These are phyloP conservation scores for Clavulina sp. DNA, from an alignment of 768 basidiomycete genomes.

Conservation along the genomic window DNA sequence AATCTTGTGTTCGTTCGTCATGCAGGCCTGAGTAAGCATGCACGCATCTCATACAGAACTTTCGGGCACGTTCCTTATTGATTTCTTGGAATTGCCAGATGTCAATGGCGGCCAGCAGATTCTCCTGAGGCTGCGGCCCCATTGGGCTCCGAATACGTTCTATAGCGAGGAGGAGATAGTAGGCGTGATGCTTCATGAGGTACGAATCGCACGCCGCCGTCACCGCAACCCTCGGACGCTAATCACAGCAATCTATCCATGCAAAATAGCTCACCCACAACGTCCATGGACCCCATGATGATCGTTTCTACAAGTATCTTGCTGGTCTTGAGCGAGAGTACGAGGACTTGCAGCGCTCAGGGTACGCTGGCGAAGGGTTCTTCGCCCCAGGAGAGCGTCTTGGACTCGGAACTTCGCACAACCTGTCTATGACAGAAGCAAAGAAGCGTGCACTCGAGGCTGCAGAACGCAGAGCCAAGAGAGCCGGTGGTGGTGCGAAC, in stretches of 20 bases:
- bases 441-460: conserved; percentile 54
- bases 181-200: conserved; percentile 83
- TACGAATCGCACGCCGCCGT: conserved; percentile 16
- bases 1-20: background rate
- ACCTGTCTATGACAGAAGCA: conserved; percentile 48
- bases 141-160: conserved; percentile 49
- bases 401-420: conserved; percentile 48
- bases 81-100: too few relatives aligned
- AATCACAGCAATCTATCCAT: conserved; percentile 3
- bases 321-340: conserved; percentile 69
- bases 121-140: conserved; percentile 59
- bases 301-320: conserved; percentile 60
- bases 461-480: conserved; percentile 51
- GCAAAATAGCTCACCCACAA: conserved; percentile 61
- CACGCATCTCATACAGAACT: conserved; percentile 12
- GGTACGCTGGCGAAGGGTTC: conserved; percentile 88
- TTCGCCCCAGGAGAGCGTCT: conserved; percentile 53
- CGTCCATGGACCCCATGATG: conserved; percentile 79
- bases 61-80: too few relatives aligned
- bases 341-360: conserved; percentile 55
- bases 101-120: conserved; percentile 71
- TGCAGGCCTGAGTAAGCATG: background rate
- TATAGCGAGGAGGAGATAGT: conserved; percentile 59
- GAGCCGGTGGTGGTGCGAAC: conserved; percentile 30
- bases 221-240: background rate